phyloP scores from a whole-genome alignment of 495 filamentous ascomycete genomes.

The Xylaria acuta region DNA sequence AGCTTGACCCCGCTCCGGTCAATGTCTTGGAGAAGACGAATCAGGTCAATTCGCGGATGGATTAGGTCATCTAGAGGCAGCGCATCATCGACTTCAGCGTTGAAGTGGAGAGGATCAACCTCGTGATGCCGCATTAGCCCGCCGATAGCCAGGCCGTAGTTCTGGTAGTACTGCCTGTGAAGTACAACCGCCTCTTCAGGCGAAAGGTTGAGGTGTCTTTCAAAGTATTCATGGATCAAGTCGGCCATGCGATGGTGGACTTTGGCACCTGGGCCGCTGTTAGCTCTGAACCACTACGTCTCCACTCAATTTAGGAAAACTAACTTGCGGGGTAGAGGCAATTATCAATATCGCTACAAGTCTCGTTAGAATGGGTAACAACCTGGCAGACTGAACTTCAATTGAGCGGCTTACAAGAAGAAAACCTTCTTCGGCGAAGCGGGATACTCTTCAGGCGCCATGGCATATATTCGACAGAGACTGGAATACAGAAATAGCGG shows the following conservation, averaged over 20 bases:
- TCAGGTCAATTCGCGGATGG: slow-evolving; percentile 61
- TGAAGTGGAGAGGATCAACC: slow-evolving; percentile 82
- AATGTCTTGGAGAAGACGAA: slow-evolving; percentile 70
- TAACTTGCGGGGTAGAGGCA: slow-evolving; percentile 26
- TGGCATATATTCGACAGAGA: neutral
- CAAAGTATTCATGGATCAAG: slow-evolving; percentile 72
- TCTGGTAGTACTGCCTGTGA: slow-evolving; percentile 77
- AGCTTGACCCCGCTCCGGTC: slow-evolving; percentile 76
- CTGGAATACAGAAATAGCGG: neutral
- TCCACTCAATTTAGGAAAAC: neutral
- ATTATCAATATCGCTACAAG: slow-evolving; percentile 22
- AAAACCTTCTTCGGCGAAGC: slow-evolving; percentile 21
- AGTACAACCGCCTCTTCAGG: slow-evolving; percentile 69
- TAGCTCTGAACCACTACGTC: neutral
- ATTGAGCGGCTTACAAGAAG: slow-evolving; percentile 17
- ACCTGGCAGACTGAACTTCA: neutral
- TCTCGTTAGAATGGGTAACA: neutral
- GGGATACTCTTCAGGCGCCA: slow-evolving; percentile 19
- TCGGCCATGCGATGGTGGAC: slow-evolving; percentile 66
- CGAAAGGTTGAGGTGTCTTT: slow-evolving; percentile 67
- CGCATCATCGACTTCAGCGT: slow-evolving; percentile 80
- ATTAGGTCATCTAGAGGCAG: slow-evolving; percentile 63
- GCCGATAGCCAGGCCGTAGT: slow-evolving; percentile 82
- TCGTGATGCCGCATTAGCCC: slow-evolving; percentile 81
- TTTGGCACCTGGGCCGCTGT: slow-evolving; percentile 50